A percentile compares a stretch with the other conserved stretches of the same genome.
These are phyloP conservation scores for Brassica balearica DNA, from an alignment of 441 rosid genomes.

Conservation along the genomic window DNA sequence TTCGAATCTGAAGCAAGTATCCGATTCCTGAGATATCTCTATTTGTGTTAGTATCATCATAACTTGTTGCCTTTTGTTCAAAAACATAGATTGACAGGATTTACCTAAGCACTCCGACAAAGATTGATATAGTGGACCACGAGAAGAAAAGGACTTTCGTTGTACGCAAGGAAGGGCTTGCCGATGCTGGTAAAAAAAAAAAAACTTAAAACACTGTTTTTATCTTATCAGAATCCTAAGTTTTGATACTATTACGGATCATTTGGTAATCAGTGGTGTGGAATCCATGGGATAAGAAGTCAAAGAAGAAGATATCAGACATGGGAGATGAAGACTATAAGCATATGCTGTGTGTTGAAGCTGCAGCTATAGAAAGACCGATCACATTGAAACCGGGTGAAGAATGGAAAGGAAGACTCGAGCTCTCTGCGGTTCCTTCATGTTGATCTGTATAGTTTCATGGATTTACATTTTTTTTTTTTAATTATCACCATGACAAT, in stretches of 20 bases:
- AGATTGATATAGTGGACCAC: constrained; percentile 89
- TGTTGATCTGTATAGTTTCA: neutral
- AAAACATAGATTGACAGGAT: constrained; percentile 71
- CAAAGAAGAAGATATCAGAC: constrained; percentile 74
- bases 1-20: constrained; percentile 82
- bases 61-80: constrained; percentile 15
- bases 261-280: constrained; percentile 69
- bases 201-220: constrained; percentile 9
- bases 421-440: constrained; percentile 90
- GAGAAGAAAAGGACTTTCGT: constrained; percentile 93
- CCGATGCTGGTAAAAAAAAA: constrained; percentile 76
- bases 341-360: constrained; percentile 90
- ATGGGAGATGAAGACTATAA: constrained; percentile 94
- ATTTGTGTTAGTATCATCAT: constrained; percentile 2
- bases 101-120: constrained; percentile 87
- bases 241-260: neutral
- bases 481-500: neutral
- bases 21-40: constrained; percentile 13
- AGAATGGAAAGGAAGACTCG: constrained; percentile 94
- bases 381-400: constrained; percentile 91
- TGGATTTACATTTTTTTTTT: neutral
- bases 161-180: constrained; percentile 89
- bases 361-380: constrained; percentile 84
- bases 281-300: constrained; percentile 98
- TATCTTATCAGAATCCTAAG: constrained; percentile 13